These are phyloP conservation scores for Oryza glumipatula DNA, from an alignment of 176 grass and related monocot species.

Conservation along the genomic window DNA sequence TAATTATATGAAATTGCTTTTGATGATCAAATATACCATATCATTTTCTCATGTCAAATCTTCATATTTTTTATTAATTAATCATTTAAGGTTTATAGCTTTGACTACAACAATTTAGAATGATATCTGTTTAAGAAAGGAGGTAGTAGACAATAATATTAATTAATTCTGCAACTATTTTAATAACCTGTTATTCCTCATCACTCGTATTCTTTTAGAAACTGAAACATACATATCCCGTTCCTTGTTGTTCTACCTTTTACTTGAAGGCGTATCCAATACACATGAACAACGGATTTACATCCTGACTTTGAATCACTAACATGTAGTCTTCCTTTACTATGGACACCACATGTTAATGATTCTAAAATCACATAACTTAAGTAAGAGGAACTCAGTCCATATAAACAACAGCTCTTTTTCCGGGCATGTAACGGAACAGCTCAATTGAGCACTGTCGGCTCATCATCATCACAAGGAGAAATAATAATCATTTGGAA, in stretches of 20 bases:
- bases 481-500: slow-evolving; percentile 19
- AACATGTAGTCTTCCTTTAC: no score
- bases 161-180: neutral
- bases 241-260: neutral
- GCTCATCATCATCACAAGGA: neutral
- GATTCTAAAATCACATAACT: no score
- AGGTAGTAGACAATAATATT: neutral
- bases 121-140: no score
- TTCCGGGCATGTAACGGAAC: neutral
- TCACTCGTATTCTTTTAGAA: neutral
- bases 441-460: neutral
- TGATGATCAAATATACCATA: no score
- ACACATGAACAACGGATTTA: neutral
- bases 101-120: no score
- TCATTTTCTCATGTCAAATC: no score
- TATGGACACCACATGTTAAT: no score
- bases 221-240: neutral
- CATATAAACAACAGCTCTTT: neutral
- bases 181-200: neutral
- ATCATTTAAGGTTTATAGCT: no score
- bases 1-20: no score
- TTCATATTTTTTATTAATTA: no score
- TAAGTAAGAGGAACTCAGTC: no score
- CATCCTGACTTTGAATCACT: no score
- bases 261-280: neutral